phyloP scores from a whole-genome alignment of 1,284 basidiomycete species.

The Microbotryomycetes sp. region DNA sequence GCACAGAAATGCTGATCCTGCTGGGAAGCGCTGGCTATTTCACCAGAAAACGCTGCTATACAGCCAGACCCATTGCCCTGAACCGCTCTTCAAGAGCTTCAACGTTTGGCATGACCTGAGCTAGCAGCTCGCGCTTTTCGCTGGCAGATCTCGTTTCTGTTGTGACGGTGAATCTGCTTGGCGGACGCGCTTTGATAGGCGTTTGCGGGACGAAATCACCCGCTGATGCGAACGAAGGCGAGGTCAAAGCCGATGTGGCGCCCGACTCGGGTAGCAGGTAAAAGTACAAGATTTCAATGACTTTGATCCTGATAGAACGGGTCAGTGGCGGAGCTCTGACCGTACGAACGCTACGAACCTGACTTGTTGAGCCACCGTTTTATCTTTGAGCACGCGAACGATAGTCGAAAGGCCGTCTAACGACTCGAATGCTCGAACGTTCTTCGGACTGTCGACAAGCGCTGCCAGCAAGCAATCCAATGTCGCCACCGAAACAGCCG shows the following conservation, averaged over 20 bases:
- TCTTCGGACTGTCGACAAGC: slow-evolving; percentile 66
- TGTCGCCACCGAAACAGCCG: slow-evolving; percentile 46
- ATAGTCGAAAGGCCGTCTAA: slow-evolving; percentile 66
- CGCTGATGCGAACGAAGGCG: not conserved
- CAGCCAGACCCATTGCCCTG: slow-evolving; percentile 23
- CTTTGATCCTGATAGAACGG: slow-evolving; percentile 66
- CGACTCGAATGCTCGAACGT: slow-evolving; percentile 67
- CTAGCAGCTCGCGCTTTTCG: slow-evolving; percentile 25
- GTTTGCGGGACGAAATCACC: slow-evolving; percentile 28
- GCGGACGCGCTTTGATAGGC: slow-evolving; percentile 1
- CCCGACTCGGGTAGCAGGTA: slow-evolving; percentile 72
- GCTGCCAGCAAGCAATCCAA: slow-evolving; percentile 76
- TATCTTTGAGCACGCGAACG: slow-evolving; percentile 72
- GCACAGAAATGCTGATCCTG: too few relatives aligned
- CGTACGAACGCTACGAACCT: slow-evolving; percentile 49
- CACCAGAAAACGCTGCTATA: too few relatives aligned
- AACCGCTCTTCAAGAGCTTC: slow-evolving; percentile 29
- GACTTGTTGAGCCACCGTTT: slow-evolving; percentile 70
- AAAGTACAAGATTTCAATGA: slow-evolving; percentile 83
- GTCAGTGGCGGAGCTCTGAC: not conserved
- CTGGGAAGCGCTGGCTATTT: too few relatives aligned
- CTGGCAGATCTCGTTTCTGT: slow-evolving; percentile 5
- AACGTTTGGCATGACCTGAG: slow-evolving; percentile 28
- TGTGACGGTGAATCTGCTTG: not conserved
- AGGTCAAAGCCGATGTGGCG: not conserved